Conservation (phyloP, 768 basidiomycete genomes). For the Tulasnella sp. region DNA sequence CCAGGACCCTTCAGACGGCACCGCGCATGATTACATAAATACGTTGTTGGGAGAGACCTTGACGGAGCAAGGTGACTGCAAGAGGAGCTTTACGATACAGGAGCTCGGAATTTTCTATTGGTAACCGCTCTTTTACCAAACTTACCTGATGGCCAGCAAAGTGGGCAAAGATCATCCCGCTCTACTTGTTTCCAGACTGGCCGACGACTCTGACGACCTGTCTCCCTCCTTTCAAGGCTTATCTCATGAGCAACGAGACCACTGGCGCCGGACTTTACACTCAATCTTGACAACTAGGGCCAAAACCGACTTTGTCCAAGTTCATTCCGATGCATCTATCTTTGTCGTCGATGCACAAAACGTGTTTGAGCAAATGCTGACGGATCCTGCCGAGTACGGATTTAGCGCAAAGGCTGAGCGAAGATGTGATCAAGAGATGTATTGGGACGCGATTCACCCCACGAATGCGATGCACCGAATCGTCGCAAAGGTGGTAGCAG, state of each 20-base stretch:
- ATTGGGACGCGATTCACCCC: slow-evolving; percentile 16
- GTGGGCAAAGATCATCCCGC: not conserved
- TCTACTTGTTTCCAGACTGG: too few relatives aligned
- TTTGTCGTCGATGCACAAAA: slow-evolving; percentile 49
- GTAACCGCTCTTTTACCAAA: slow-evolving; percentile 66
- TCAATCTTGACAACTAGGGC: slow-evolving; percentile 43
- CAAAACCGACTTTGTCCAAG: slow-evolving; percentile 45
- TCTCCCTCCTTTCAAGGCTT: not conserved
- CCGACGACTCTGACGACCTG: too few relatives aligned
- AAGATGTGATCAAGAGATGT: slow-evolving; percentile 1
- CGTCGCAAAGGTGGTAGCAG: slow-evolving; percentile 24
- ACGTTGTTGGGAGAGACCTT: too few relatives aligned
- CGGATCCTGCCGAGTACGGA: slow-evolving; percentile 51
- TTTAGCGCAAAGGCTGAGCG: slow-evolving; percentile 46
- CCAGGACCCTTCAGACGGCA: too few relatives aligned
- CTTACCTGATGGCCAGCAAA: not conserved
- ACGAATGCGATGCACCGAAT: slow-evolving; percentile 24
- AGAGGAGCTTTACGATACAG: slow-evolving; percentile 54
- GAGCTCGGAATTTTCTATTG: slow-evolving; percentile 60
- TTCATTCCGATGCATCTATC: slow-evolving; percentile 53
- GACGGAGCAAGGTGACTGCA: too few relatives aligned
- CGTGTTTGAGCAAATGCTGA: slow-evolving; percentile 56
- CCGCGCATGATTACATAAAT: too few relatives aligned
- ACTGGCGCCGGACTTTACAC: slow-evolving; percentile 52
- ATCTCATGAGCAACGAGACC: not conserved